Base-by-base conservation (phyloP, 305 asterid genomes). In the Fraxinus xanthoxyloides region DNA sequence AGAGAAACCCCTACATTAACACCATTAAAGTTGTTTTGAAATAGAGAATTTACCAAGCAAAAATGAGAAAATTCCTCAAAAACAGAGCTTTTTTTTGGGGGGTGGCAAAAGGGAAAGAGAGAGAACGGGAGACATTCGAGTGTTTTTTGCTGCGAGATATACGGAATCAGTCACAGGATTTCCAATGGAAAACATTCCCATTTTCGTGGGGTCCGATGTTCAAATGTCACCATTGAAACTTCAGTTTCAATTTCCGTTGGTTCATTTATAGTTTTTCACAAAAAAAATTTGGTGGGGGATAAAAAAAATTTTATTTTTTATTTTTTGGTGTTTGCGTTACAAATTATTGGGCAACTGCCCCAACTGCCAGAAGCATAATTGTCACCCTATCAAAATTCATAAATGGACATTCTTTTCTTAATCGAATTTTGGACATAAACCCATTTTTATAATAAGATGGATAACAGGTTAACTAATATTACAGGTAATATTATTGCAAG, bases 181-280 rank as follows among this genome's bases (percentile, higher is more conserved):
- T 32, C 76, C 72, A 76, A 46, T 67, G 19, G 56, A 83, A 81
- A 80, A 79, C 79, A 79, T 81, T 81, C 56, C 78, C 77, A 19
- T 17, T 70, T 83, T 90, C 78, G 79, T 82, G 85, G 85, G 76
- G 83, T 77, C 89, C 89, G 23, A 77, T 84, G 21, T 70, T 70
- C 76, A 28, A 83, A 82, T 56, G 83, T 84, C 85, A 82, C 86
- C 85, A 88, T 86, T 86, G 79, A 46, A 79, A 77, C 79, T 26
- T 70, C 63, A 77, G 79, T 77, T 77, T 30, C 75, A 81, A 75
- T 48, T 83, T 76, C 79, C 43, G 81, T 82, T 85, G 76, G 79
- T 56, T 19, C 51, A 40, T 28, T 79, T 43, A 43, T 76, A 0
- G 81, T 31, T 26, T 31, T 38, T 75, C 65, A 4, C 38, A 38